Evolutionary conservation across 1,284 basidiomycete species (phyloP).

Genomic region (Mycosarcoma maydis): DNA sequence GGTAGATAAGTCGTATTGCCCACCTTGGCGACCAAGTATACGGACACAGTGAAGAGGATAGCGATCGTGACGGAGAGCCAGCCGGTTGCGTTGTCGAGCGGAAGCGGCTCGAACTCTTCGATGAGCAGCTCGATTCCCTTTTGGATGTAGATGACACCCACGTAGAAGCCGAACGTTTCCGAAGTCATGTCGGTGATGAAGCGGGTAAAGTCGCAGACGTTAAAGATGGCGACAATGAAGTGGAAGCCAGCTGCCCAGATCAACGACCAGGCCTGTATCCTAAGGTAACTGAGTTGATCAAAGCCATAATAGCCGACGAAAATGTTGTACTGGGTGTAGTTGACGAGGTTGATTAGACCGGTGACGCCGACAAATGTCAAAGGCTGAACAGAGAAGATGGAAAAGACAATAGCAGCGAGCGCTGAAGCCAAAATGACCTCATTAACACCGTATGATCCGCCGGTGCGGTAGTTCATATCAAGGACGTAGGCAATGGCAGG

Average conservation of each 20-base stretch:
- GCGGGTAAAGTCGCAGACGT: conserved; percentile 70
- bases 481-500: conserved; percentile 92
- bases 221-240: conserved; percentile 84
- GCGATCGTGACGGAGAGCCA: conserved; percentile 69
- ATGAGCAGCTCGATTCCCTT: conserved; percentile 69
- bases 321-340: conserved; percentile 65
- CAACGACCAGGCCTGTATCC: conserved; percentile 77
- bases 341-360: conserved; percentile 71
- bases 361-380: conserved; percentile 93
- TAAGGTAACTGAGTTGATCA: conserved; percentile 51
- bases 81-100: conserved; percentile 65
- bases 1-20: conserved; percentile 63
- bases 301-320: conserved; percentile 62
- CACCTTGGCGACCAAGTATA: conserved; percentile 64
- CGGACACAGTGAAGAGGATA: conserved; percentile 68
- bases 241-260: conserved; percentile 93
- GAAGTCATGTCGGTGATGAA: conserved; percentile 79
- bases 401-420: conserved; percentile 90
- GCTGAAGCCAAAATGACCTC: conserved; percentile 73
- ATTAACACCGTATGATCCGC: conserved; percentile 85
- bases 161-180: conserved; percentile 86
- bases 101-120: conserved; percentile 64
- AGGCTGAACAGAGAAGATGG: conserved; percentile 88
- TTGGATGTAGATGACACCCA: conserved; percentile 66
- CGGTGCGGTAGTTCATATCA: conserved; percentile 87